Conservation (phyloP, 768 basidiomycete species). For the Lenzites betulinus region DNA sequence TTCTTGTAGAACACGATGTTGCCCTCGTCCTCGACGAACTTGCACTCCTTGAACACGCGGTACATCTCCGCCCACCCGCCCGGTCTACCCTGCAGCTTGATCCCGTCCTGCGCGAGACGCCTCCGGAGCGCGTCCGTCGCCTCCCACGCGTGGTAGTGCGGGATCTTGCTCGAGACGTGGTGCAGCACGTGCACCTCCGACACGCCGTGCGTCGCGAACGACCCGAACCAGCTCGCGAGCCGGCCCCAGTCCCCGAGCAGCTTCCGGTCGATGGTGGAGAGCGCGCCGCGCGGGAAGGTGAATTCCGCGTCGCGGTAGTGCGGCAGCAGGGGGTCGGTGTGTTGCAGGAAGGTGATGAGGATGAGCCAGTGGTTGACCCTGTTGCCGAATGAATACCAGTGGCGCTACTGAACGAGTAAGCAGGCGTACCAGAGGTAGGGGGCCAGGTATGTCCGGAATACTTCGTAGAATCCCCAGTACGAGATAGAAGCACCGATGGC, state of each 20-base stretch:
- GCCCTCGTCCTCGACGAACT: constrained; percentile 95
- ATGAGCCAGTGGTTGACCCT: constrained; percentile 95
- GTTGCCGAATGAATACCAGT: background rate
- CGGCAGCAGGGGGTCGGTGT: constrained; percentile 94
- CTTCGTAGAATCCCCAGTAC: constrained; percentile 64
- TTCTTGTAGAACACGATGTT: constrained; percentile 93
- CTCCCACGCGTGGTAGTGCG: constrained; percentile 96
- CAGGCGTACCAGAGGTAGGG: constrained; percentile 77
- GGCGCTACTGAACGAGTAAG: no score
- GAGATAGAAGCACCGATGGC: constrained; percentile 56
- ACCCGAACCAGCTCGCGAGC: constrained; percentile 84
- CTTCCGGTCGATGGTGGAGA: constrained; percentile 85
- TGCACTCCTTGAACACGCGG: constrained; percentile 79
- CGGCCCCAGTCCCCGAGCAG: constrained; percentile 77
- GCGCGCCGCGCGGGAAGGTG: constrained; percentile 91
- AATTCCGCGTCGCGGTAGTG: constrained; percentile 90
- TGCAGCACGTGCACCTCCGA: constrained; percentile 93
- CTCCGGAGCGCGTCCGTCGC: constrained; percentile 83
- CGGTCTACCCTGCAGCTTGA: constrained; percentile 69
- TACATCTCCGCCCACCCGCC: constrained; percentile 81
- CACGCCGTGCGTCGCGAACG: constrained; percentile 85
- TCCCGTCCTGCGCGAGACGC: constrained; percentile 58
- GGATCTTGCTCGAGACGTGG: constrained; percentile 94
- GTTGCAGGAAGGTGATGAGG: constrained; percentile 94
- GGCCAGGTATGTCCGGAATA: constrained; percentile 77